Base-by-base conservation (phyloP, 2,329 filamentous ascomycete genomes). In the Dendryphion nanum region DNA sequence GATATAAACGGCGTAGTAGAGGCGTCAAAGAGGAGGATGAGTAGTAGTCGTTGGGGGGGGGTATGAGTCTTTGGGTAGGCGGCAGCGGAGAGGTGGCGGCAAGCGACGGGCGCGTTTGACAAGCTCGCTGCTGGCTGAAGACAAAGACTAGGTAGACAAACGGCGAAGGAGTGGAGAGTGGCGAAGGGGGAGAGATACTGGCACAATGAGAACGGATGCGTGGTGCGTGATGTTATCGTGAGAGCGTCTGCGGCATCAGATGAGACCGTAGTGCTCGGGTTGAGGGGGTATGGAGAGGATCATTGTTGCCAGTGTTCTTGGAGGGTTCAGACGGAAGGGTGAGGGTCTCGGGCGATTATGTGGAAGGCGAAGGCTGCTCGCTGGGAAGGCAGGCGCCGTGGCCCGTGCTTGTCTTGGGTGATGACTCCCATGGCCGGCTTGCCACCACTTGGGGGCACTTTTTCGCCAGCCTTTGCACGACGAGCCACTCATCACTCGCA, bases 211-310 rank as follows among this genome's bases (percentile, higher is more conserved):
- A 34, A 51, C 36, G 48, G 50, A 48, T 37, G 40, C 41, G 35
- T 29, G 33, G 42, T 37, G 40, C 41, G 35, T 29, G 33, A 44
- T 12, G 41, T 24, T 42, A 43, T 44, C 23, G 23, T 26, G 23
- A 3, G n/a, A 26, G 23, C 23, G 23, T 26, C 23, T 42, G 44
- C 38, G 41, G 40, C 47, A 52, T 50, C 53, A 61, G 53, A 51
- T 55, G 38, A 54, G 55, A 57, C 55, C 55, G 47, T 44, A 50
- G 53, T 53, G 53, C 56, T 55, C 51, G 52, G 45, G n/a, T n/a
- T n/a, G 48, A 37, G 45, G 45, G 41, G 57, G 47, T 50, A 55
- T 62, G 44, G 56, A 57, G 48, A 55, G 52, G 49, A 57, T 50
- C 59, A 63, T 63, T 50, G 50, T 63, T 45, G 26, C 21, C 14